These are phyloP conservation scores for Pyrenochaeta sp. DNA, from an alignment of 2,329 filamentous ascomycete species.

Conservation along the genomic window DNA sequence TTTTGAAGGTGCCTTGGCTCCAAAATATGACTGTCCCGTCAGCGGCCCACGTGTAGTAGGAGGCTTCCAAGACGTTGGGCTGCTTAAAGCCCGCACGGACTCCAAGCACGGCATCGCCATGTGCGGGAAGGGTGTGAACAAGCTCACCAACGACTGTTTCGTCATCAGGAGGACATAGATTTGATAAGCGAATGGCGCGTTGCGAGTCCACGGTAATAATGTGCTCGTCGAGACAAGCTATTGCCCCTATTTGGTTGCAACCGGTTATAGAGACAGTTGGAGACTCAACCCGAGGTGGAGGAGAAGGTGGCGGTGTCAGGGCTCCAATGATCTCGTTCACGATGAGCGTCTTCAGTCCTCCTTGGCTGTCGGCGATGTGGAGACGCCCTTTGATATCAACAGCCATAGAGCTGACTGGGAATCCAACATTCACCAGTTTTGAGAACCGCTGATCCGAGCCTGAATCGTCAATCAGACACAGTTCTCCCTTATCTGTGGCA, in stretches of 20 bases:
- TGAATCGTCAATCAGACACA: slow-evolving; percentile 87
- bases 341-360: slow-evolving; percentile 59
- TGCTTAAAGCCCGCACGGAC: slow-evolving; percentile 69
- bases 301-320: slow-evolving; percentile 46
- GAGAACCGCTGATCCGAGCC: slow-evolving; percentile 75
- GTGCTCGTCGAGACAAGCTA: slow-evolving; percentile 48
- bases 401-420: slow-evolving; percentile 73
- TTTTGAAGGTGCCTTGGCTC: slow-evolving; percentile 76
- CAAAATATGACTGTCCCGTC: slow-evolving; percentile 85
- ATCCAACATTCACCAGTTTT: slow-evolving; percentile 72
- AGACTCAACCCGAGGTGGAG: slow-evolving; percentile 43
- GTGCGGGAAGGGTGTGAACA: slow-evolving; percentile 61
- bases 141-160: slow-evolving; percentile 39
- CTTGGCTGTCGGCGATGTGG: slow-evolving; percentile 75
- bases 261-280: slow-evolving; percentile 39
- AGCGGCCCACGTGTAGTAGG: slow-evolving; percentile 89
- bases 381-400: slow-evolving; percentile 65
- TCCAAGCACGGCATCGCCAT: slow-evolving; percentile 71
- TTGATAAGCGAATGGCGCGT: slow-evolving; percentile 72
- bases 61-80: slow-evolving; percentile 69
- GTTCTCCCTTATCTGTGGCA: slow-evolving; percentile 85
- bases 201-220: slow-evolving; percentile 72
- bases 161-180: slow-evolving; percentile 56
- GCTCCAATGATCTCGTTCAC: slow-evolving; percentile 45
- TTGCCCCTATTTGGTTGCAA: slow-evolving; percentile 47